A percentile compares a stretch with the other conserved stretches of the same genome.
Conservation (phyloP, 805 yeast species). For the Yamadazyma endophytica region DNA sequence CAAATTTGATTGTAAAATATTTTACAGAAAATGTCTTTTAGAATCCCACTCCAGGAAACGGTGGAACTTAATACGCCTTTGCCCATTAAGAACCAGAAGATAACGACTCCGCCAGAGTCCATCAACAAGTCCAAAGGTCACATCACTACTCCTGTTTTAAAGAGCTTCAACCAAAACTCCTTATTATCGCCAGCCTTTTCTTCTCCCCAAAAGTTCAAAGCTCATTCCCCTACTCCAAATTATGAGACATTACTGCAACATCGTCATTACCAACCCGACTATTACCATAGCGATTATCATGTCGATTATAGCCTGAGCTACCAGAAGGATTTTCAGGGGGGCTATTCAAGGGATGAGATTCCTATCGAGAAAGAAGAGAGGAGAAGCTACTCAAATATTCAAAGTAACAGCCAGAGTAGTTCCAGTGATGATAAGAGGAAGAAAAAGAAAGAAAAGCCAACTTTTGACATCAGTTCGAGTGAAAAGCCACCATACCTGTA, state of each 20-base stretch:
- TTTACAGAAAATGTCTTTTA: conserved; percentile 7
- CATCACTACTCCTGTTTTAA: conserved; percentile 2
- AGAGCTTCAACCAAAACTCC: conserved; percentile 9
- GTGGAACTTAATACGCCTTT: conserved; percentile 9
- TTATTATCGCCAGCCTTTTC: conserved; percentile 42
- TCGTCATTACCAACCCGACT: no score
- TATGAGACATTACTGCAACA: no score
- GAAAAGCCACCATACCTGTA: conserved; percentile 91
- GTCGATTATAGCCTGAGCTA: not conserved
- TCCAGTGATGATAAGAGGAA: conserved; percentile 13
- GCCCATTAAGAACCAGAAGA: conserved; percentile 12
- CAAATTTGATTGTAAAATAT: no score
- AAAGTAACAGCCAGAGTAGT: not conserved
- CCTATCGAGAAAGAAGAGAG: conserved; percentile 5
- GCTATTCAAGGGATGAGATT: no score
- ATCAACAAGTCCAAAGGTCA: conserved; percentile 3
- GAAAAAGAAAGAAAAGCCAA: conserved; percentile 28
- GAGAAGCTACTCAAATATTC: not conserved
- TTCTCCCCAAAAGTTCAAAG: conserved; percentile 49
- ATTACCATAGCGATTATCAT: conserved; percentile 1
- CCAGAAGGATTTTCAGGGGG: not conserved
- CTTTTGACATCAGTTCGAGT: conserved; percentile 47
- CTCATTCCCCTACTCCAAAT: no score
- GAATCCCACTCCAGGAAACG: conserved; percentile 14
- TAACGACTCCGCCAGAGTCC: conserved; percentile 34